Percentiles rank a stretch among this genome's conserved stretches.
phyloP scores from a whole-genome alignment of 441 rosid genomes.

The Corymbia citriodora region DNA sequence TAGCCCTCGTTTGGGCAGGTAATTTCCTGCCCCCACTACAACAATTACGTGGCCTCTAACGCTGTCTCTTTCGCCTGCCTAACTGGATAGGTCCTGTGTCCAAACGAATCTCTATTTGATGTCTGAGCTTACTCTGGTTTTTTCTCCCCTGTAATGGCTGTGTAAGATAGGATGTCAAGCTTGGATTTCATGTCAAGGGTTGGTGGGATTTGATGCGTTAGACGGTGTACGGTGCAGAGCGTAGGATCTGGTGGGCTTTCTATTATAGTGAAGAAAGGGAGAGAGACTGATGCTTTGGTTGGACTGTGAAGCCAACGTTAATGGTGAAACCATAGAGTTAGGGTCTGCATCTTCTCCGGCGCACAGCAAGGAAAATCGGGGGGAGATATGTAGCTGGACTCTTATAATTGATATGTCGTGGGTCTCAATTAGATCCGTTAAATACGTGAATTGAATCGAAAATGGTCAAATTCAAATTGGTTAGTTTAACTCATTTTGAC shows the following conservation, averaged over 20 bases:
- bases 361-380: not conserved
- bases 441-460: not conserved
- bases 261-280: not conserved
- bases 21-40: not conserved
- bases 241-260: not conserved
- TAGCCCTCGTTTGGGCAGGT: not conserved
- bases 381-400: not conserved
- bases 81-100: not conserved
- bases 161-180: not conserved
- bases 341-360: not conserved
- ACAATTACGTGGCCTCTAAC: not conserved
- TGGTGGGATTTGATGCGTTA: not conserved
- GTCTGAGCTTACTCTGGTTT: not conserved
- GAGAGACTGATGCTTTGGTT: not conserved
- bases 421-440: not conserved
- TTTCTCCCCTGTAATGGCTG: not conserved
- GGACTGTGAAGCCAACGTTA: not conserved
- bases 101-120: not conserved
- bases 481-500: rapidly evolving
- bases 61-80: not conserved
- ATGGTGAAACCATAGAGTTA: not conserved
- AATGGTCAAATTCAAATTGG: too few species aligned
- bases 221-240: not conserved
- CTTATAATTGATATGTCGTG: not conserved
- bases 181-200: not conserved